Evolutionary conservation across 2,329 filamentous ascomycete species (phyloP).

Genomic region (Huntiella omanensis): DNA sequence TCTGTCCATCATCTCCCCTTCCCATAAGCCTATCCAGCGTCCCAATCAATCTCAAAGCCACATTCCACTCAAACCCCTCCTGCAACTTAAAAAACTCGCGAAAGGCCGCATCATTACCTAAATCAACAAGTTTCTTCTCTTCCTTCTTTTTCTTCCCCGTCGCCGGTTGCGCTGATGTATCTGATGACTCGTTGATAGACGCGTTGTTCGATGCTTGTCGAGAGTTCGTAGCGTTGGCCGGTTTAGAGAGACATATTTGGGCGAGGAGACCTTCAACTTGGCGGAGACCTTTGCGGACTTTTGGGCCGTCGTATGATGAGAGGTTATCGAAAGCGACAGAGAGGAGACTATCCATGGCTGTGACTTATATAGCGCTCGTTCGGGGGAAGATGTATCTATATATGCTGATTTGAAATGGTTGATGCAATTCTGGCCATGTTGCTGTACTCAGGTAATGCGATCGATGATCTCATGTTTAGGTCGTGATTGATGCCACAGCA

Average conservation of each 20-base stretch:
- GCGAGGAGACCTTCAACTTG: conserved; percentile 89
- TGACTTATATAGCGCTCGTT: too few species aligned
- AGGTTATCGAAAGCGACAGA: conserved; percentile 93
- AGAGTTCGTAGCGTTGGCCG: conserved; percentile 8
- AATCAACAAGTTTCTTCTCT: conserved; percentile 36
- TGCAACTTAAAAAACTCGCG: conserved; percentile 92
- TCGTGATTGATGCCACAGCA: too few species aligned
- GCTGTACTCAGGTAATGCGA: too few species aligned
- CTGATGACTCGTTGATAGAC: conserved; percentile 5
- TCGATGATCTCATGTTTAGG: too few species aligned
- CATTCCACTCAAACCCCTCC: conserved; percentile 96
- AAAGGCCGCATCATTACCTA: conserved; percentile 73
- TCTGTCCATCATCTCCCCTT: conserved; percentile 62
- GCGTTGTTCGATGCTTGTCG: conserved; percentile 4
- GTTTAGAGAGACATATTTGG: conserved; percentile 67
- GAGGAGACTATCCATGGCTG: conserved; percentile 68
- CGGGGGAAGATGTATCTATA: too few species aligned
- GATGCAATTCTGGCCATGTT: not conserved
- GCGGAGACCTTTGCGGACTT: conserved; percentile 81
- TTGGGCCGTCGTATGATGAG: conserved; percentile 73
- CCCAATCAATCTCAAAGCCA: conserved; percentile 66
- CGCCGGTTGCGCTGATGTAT: conserved; percentile 20
- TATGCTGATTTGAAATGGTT: not conserved
- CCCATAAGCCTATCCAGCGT: conserved; percentile 75
- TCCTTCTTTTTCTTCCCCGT: conserved; percentile 13